Evolutionary conservation across 257 asterid species (phyloP).

Genomic region (Coffea canephora): DNA sequence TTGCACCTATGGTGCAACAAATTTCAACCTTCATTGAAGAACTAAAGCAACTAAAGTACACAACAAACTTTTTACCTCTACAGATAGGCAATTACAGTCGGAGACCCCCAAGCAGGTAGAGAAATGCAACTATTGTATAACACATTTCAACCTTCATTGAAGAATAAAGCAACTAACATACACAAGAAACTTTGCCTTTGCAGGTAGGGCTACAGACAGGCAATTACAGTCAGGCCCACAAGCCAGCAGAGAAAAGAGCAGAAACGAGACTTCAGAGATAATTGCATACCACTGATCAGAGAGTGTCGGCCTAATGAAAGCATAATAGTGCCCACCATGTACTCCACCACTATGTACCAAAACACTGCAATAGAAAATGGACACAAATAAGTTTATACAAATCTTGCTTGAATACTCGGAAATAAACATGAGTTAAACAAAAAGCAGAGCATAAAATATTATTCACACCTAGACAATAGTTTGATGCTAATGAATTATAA

Average conservation of each 20-base stretch:
- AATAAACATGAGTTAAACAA: not conserved
- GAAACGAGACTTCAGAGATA: slow-evolving; percentile 14
- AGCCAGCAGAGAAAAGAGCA: not conserved
- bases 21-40: not conserved
- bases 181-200: too few species aligned
- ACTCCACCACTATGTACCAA: slow-evolving; percentile 98
- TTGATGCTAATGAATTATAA: not conserved
- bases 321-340: slow-evolving; percentile 98
- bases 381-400: not conserved
- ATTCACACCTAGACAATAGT: not conserved
- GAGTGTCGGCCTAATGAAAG: slow-evolving; percentile 93
- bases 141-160: too few species aligned
- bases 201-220: not conserved
- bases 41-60: not conserved
- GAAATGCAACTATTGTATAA: too few species aligned
- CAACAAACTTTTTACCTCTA: not conserved
- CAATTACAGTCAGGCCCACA: not conserved
- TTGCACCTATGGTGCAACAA: not conserved
- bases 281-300: slow-evolving; percentile 81
- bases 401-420: not conserved
- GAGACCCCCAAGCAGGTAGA: not conserved
- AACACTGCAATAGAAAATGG: slow-evolving; percentile 53
- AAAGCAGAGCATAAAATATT: not conserved
- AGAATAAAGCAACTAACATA: too few species aligned
- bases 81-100: not conserved